phyloP scores from a whole-genome alignment of 345 rosid genomes.

The Noccaea bulbosa region DNA sequence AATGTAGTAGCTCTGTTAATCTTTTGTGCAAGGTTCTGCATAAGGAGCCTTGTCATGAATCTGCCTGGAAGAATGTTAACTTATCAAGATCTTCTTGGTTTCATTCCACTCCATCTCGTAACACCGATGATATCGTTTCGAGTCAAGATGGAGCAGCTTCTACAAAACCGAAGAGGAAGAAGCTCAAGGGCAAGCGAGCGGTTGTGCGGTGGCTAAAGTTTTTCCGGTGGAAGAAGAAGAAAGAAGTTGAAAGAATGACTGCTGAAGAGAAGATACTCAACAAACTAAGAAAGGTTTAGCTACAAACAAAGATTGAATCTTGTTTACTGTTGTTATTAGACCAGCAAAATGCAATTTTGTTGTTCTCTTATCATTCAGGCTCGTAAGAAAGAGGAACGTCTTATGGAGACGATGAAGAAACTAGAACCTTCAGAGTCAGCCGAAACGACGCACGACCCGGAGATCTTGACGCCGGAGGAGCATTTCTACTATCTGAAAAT shows the following conservation, averaged over 20 bases:
- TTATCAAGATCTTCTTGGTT: constrained; percentile 47
- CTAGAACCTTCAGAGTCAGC: constrained; percentile 77
- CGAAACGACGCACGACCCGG: constrained; percentile 83
- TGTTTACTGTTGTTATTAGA: neutral
- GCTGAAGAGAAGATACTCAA: constrained; percentile 74
- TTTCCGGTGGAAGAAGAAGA: constrained; percentile 96
- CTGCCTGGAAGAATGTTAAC: neutral
- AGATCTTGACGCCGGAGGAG: constrained; percentile 94
- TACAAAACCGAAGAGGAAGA: constrained; percentile 65
- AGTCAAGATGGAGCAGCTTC: constrained; percentile 41
- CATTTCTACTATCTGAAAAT: constrained; percentile 86
- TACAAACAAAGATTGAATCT: neutral
- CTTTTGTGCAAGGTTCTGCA: constrained; percentile 65
- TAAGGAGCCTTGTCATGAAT: constrained; percentile 28
- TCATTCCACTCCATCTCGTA: constrained; percentile 49
- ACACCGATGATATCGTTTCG: constrained; percentile 26
- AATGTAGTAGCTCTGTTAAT: constrained; percentile 61
- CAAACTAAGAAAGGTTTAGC: constrained; percentile 71
- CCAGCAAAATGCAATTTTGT: neutral
- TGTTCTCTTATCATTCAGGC: constrained; percentile 47
- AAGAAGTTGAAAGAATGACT: constrained; percentile 87
- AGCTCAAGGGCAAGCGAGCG: constrained; percentile 84
- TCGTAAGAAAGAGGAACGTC: constrained; percentile 75
- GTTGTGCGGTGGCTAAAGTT: constrained; percentile 86
- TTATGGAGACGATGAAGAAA: constrained; percentile 70